Evolutionary conservation across 2,329 filamentous ascomycete species (phyloP), one percentile per base, ranked within the genome.

Genomic region (Curvularia eragrostidis): DNA sequence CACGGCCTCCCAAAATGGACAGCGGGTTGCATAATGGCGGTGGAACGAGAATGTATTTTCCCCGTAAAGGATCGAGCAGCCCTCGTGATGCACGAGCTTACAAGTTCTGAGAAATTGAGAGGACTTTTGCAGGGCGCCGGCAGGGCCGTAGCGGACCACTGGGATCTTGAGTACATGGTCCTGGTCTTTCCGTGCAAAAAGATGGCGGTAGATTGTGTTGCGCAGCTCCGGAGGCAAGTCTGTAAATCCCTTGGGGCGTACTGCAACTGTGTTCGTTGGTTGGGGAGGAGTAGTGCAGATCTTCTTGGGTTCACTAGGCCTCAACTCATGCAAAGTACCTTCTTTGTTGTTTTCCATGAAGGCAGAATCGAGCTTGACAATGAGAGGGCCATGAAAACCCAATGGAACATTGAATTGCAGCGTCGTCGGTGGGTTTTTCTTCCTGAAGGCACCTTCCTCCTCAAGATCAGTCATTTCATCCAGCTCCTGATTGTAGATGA

Each of bases 41-140:
- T 74, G 70, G 58, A 84, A 81, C 38, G 72, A 60, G 68, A 84
- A 84, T 2, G 67, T 71, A 61, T 84, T 83, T 60, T 82, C 78
- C n/a, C 79, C 75, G 59, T 84, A 84, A 0, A 84, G 72, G 36
- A 84, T 75, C 28, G 72, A 78, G 41, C 79, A 76, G 21, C 74
- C 82, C 73, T 84, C 82, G 30, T 77, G 67, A 48, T 77, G 69
- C 21, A 84, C 74, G 34, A 79, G 70, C 41, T 72, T 77, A 69
- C 80, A 83, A 3, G 79, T 81, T 26, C 79, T 73, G 26, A 84
- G 73, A 32, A 84, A 75, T 4, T 79, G 78, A 2, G 77, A 71
- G 12, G 80, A 81, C 28, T 74, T 75, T 38, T 66, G 59, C 56
- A 83, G 78, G 53, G 77, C 76, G 0, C 50, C 39, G 9, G 23